Evolutionary conservation across 1,139 yeast genomes (phyloP).

Genomic region (Geotrichum fermentans): DNA sequence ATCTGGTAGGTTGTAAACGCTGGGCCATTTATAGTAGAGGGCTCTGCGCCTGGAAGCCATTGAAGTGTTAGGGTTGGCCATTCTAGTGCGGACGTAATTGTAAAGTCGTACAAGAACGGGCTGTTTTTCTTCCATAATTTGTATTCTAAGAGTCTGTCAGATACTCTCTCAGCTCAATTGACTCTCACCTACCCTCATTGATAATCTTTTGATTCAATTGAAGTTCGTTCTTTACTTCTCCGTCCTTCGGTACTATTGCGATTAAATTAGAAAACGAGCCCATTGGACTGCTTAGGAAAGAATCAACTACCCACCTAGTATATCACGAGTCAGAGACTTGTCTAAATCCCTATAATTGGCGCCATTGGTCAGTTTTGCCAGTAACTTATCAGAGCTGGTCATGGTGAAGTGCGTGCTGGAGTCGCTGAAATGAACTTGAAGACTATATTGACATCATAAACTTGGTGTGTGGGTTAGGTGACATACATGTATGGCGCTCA

Average conservation of each 20-base stretch:
- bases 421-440: too few relatives aligned
- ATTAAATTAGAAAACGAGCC: not conserved
- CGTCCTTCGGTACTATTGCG: conserved; percentile 14
- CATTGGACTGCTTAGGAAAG: not conserved
- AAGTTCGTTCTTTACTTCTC: conserved; percentile 40
- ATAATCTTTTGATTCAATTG: conserved; percentile 46
- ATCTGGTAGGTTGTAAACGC: conserved; percentile 38
- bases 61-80: conserved; percentile 47
- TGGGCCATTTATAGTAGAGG: conserved; percentile 16
- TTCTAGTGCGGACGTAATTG: conserved; percentile 62
- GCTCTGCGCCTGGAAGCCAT: conserved; percentile 35
- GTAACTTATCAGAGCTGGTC: conserved; percentile 19
- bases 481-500: too few relatives aligned
- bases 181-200: conserved; percentile 39
- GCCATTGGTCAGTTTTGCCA: conserved; percentile 17
- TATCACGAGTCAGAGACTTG: conserved; percentile 13
- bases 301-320: conserved; percentile 2
- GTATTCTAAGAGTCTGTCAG: conserved; percentile 25
- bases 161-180: not conserved
- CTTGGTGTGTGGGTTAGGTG: not conserved
- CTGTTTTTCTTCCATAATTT: conserved; percentile 79
- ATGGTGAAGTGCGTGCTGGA: not conserved
- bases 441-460: not conserved
- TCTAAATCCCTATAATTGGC: conserved; percentile 1
- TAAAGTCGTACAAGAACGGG: conserved; percentile 76